Base-by-base conservation (phyloP, 768 basidiomycete genomes). In the Podaxis mareebaensis region DNA sequence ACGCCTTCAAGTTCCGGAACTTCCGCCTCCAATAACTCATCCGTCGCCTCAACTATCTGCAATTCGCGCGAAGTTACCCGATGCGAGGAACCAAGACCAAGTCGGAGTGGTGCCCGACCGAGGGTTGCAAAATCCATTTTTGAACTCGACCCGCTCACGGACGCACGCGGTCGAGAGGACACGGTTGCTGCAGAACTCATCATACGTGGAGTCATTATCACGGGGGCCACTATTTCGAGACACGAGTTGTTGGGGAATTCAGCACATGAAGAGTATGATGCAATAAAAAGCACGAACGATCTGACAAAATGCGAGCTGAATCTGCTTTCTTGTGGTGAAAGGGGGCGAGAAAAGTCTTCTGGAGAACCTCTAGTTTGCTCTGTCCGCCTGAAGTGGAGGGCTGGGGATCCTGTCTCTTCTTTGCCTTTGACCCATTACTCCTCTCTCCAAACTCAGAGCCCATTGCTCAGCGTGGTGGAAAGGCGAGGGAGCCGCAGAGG, bases 121-220 rank as follows among this genome's bases (percentile, higher is more conserved):
- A 95, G 81, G 26, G 90, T 86, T 10, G 90, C 85, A 75, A 94
- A 94, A 74, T 88, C 87, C 70, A 92, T 70, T 60, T 75, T 79
- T 42, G 81, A 75, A 33, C 74, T 73, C 11, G 81, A 71, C 36
- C 63, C 72, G 15, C 69, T 68, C 42, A 81, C 67, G 33, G 77
- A 76, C 17, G 70, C 68, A 49, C 73, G 76, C 49, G 78, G 74
- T 46, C 83, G 77, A 28, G 87, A 81, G n/a, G 87, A 84, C 3
- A 85, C 84, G n/a, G 87, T 87, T 2, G 90, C 81, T 6, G 90
- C 83, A 22, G 86, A 84, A 64, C 83, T 85, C 65, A 93, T 85
- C 85, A 94, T 89, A 61, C 87, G 82, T 24, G 93, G 93, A 2
- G 92, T 94, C 92, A 95, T 93, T 68, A 95, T 92, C 65, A 89